Evolutionary conservation across 1,284 basidiomycete genomes (phyloP).

Genomic region (Meripilus lineatus): DNA sequence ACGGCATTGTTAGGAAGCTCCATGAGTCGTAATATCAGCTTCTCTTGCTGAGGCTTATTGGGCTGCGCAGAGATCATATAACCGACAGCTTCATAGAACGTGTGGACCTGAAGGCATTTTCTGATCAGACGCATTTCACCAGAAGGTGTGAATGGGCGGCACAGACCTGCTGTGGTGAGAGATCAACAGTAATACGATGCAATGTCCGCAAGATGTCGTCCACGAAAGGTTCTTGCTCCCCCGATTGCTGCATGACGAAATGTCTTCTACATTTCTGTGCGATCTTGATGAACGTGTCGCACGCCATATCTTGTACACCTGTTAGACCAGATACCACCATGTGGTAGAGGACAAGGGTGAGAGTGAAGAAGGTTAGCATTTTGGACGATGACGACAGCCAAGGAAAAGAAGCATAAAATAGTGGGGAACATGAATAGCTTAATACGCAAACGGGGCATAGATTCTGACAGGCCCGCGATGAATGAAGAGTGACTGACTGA

Average conservation of each 20-base stretch:
- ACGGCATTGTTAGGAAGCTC: conserved; percentile 95
- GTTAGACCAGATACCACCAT: conserved; percentile 5
- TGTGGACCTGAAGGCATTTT: conserved; percentile 65
- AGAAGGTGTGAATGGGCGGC: background rate
- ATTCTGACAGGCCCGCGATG: too few relatives aligned
- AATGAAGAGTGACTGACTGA: conserved; percentile 23
- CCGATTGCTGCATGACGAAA: conserved; percentile 98
- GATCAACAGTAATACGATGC: conserved; percentile 92
- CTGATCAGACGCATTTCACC: conserved; percentile 5
- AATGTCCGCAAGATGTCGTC: conserved; percentile 94
- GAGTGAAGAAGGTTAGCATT: background rate
- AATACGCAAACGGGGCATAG: too few relatives aligned
- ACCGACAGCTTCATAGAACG: conserved; percentile 97
- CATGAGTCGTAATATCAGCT: conserved; percentile 94
- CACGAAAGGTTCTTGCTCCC: conserved; percentile 96
- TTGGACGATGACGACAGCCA: conserved; percentile 8
- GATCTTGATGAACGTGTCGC: conserved; percentile 99
- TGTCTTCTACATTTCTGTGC: conserved; percentile 98
- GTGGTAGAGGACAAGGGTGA: conserved; percentile 3
- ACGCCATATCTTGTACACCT: conserved; percentile 99
- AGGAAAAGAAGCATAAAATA: conserved; percentile 9
- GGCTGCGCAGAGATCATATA: conserved; percentile 99
- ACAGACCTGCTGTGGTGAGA: conserved; percentile 86
- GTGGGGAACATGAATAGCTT: conserved; percentile 2
- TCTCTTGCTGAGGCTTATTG: conserved; percentile 95